Evolutionary conservation across 441 rosid genomes (phyloP).

Genomic region (Omphalea diandra): DNA sequence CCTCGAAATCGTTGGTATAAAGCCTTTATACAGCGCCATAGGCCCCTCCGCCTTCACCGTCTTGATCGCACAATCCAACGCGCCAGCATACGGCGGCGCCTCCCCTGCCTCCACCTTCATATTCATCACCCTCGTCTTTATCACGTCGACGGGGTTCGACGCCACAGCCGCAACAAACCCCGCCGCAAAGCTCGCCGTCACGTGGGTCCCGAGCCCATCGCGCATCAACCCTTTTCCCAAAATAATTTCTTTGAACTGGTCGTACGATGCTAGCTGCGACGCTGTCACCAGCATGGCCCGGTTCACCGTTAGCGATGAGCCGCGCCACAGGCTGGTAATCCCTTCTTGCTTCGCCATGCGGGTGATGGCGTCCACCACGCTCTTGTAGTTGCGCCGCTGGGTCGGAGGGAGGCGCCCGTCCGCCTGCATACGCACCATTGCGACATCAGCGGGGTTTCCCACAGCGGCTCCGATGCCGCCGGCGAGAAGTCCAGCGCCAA

Average conservation of each 20-base stretch:
- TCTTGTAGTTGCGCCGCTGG: conserved; percentile 53
- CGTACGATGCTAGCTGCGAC: conserved; percentile 67
- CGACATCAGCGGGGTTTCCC: conserved; percentile 70
- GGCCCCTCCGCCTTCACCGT: conserved; percentile 61
- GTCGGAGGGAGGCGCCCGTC: conserved; percentile 52
- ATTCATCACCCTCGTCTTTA: conserved; percentile 70
- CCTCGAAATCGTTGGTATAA: conserved; percentile 61
- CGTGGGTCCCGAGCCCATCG: conserved; percentile 62
- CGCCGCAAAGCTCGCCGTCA: conserved; percentile 59
- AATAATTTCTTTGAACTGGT: conserved; percentile 55
- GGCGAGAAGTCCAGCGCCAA: conserved; percentile 57
- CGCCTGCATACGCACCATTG: conserved; percentile 77
- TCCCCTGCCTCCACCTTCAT: conserved; percentile 46
- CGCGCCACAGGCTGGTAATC: conserved; percentile 54
- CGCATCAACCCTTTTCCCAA: conserved; percentile 37
- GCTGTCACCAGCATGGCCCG: conserved; percentile 72
- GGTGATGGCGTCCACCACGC: conserved; percentile 52
- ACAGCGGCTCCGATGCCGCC: conserved; percentile 63
- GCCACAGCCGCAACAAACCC: conserved; percentile 67
- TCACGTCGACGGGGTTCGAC: conserved; percentile 64
- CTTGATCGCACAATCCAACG: conserved; percentile 57
- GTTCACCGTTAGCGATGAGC: conserved; percentile 58
- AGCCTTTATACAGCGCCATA: conserved; percentile 61
- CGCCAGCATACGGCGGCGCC: conserved; percentile 42
- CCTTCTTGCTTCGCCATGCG: conserved; percentile 56